Percentiles rank a stretch among this genome's conserved stretches.
Conservation (phyloP, 129 eudicot genomes). For the Flaveria ramosissima region DNA sequence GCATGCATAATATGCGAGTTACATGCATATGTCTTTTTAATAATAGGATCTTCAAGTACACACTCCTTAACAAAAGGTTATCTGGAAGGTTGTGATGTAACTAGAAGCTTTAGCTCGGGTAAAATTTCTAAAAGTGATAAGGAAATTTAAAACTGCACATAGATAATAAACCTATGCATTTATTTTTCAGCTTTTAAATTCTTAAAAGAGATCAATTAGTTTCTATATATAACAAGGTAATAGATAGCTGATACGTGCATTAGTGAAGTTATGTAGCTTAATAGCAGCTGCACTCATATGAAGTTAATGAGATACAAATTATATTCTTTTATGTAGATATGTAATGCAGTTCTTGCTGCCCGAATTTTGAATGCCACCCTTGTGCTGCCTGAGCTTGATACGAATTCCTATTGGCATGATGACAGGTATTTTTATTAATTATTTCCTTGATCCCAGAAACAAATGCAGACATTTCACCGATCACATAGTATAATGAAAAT, state of each 20-base stretch:
- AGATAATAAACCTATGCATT: neutral
- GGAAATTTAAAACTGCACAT: neutral
- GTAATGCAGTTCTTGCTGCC: constrained; percentile 98
- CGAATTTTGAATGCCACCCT: constrained; percentile 97
- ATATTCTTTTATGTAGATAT: constrained; percentile 52
- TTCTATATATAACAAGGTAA: neutral
- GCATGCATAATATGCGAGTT: neutral
- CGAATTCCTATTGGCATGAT: constrained; percentile 94
- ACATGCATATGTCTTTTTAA: neutral
- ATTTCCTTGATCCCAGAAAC: neutral
- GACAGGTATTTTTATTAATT: constrained; percentile 57
- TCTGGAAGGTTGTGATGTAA: neutral
- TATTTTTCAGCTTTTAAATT: neutral
- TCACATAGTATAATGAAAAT: neutral
- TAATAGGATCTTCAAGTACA: neutral
- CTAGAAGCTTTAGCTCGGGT: neutral
- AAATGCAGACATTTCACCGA: constrained; percentile 6
- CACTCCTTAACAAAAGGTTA: constrained; percentile 13
- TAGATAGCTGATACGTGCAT: neutral
- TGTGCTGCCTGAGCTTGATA: constrained; percentile 95
- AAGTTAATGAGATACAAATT: constrained; percentile 12
- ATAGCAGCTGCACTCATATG: constrained; percentile 2
- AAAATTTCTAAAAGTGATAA: neutral
- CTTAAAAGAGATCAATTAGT: neutral
- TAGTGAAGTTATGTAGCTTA: neutral